These are phyloP conservation scores for Colletotrichum orchidophilum DNA, from an alignment of 2,329 filamentous ascomycete genomes.

Conservation along the genomic window DNA sequence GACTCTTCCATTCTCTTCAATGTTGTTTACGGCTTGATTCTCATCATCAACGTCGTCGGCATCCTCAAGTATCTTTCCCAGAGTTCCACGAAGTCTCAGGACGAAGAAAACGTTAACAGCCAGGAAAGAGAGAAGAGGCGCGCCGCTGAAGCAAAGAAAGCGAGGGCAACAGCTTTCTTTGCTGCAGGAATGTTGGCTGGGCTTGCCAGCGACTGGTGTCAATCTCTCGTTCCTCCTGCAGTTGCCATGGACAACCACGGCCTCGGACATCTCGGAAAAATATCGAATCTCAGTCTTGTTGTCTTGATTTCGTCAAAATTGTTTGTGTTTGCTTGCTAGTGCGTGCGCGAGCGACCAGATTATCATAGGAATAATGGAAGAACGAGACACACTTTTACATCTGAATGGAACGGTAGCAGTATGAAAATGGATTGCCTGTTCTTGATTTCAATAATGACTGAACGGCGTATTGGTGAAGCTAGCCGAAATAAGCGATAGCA, in stretches of 20 bases:
- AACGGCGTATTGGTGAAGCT: too few relatives aligned
- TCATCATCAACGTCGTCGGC: not conserved
- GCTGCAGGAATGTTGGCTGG: not conserved
- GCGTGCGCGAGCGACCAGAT: too few relatives aligned
- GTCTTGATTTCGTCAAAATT: not conserved
- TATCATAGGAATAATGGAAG: too few relatives aligned
- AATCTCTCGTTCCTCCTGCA: not conserved
- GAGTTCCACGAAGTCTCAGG: not conserved
- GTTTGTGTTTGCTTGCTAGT: not conserved
- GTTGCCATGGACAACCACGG: constrained; percentile 1
- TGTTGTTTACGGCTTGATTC: not conserved
- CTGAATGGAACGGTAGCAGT: too few relatives aligned
- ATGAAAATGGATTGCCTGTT: too few relatives aligned
- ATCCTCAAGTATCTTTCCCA: too few relatives aligned
- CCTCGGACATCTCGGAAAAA: not conserved
- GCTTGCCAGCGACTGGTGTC: not conserved
- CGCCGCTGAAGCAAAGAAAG: not conserved
- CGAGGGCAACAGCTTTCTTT: not conserved
- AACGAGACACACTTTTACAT: too few relatives aligned
- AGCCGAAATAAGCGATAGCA: too few relatives aligned
- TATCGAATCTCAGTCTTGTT: not conserved
- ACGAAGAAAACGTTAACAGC: not conserved
- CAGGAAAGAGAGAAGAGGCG: not conserved
- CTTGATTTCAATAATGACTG: too few relatives aligned
- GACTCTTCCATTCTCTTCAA: not conserved